Conservation (phyloP, 805 yeast genomes). For the Candida krabiensis region DNA sequence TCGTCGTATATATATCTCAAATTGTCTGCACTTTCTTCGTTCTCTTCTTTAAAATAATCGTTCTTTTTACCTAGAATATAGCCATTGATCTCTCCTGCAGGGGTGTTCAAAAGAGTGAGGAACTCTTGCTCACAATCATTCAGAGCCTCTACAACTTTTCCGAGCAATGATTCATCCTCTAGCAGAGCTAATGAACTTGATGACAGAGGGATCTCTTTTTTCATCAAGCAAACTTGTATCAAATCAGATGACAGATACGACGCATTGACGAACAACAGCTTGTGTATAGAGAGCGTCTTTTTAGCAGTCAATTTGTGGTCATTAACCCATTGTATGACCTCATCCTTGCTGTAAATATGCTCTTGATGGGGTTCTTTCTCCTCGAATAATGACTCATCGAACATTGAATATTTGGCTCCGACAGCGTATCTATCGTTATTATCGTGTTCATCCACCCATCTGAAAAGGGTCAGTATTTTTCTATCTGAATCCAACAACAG, state of each 20-base stretch:
- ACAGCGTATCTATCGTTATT: conserved; percentile 67
- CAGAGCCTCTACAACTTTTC: conserved; percentile 42
- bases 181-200: conserved; percentile 33
- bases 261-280: conserved; percentile 62
- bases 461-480: conserved; percentile 70
- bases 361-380: conserved; percentile 8
- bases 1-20: conserved; percentile 49
- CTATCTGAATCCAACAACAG: conserved; percentile 68
- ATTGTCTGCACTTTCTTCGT: conserved; percentile 34
- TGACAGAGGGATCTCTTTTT: conserved; percentile 42
- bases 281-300: conserved; percentile 63
- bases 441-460: conserved; percentile 75
- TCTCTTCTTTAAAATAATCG: conserved; percentile 43
- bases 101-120: conserved; percentile 33
- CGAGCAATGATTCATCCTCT: conserved; percentile 30
- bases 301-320: conserved; percentile 41
- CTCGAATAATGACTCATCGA: conserved; percentile 51
- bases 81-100: conserved; percentile 47
- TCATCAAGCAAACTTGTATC: conserved; percentile 56
- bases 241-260: conserved; percentile 80
- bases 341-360: conserved; percentile 30
- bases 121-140: conserved; percentile 48
- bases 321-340: conserved; percentile 41
- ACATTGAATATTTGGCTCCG: conserved; percentile 67
- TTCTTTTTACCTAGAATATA: conserved; percentile 64